Percentiles rank a stretch among this genome's conserved stretches.
Conservation (phyloP, 371 early-diverging fungal genomes). For the Pancytospora epiphaga region DNA sequence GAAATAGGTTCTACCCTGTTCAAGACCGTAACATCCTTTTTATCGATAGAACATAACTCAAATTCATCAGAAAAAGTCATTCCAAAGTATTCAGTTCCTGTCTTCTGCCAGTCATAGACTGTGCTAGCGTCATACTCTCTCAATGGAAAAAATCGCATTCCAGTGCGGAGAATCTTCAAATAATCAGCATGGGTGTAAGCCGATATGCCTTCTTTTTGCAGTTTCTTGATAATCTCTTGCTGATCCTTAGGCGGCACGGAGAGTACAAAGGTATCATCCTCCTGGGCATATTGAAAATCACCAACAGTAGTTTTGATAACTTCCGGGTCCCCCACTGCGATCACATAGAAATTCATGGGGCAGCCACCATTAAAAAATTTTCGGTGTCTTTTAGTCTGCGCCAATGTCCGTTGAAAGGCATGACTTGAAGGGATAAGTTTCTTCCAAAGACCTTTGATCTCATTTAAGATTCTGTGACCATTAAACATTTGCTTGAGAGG, state of each 20-base stretch:
- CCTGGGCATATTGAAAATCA: not conserved
- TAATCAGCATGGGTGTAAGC: slow-evolving; percentile 2
- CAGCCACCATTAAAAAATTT: too few relatives aligned
- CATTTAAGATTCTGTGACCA: too few relatives aligned
- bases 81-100: slow-evolving; percentile 20
- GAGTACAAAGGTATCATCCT: not conserved
- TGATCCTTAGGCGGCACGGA: not conserved
- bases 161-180: not conserved
- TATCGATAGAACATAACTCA: slow-evolving; percentile 10
- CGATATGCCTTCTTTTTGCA: not conserved
- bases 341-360: slow-evolving; percentile 3
- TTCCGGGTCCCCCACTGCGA: slow-evolving; percentile 18
- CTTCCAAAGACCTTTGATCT: too few relatives aligned
- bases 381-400: too few relatives aligned
- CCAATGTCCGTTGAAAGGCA: too few relatives aligned
- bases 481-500: too few relatives aligned
- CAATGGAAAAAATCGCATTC: not conserved
- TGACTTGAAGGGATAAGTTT: too few relatives aligned
- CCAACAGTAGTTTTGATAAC: not conserved
- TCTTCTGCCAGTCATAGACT: slow-evolving; percentile 7
- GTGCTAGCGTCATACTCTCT: not conserved
- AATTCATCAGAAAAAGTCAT: not conserved
- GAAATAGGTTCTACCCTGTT: not conserved
- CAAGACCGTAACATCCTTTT: not conserved
- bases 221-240: not conserved